Base-by-base conservation (phyloP, 805 yeast genomes). In the Candida boleticola region DNA sequence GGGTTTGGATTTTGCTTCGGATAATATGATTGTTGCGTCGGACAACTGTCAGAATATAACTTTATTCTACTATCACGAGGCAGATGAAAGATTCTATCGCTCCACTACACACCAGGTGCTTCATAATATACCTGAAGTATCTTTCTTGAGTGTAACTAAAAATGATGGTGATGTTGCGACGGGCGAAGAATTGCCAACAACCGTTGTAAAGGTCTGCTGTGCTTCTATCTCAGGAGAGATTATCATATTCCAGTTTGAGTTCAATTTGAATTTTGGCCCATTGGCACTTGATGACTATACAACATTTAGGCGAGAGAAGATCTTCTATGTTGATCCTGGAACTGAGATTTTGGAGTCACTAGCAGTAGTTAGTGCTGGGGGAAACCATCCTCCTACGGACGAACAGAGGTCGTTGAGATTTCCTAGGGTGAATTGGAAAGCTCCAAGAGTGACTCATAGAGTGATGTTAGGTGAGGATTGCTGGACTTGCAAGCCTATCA, bases 71-170 rank as follows among this genome's bases (percentile, higher is more conserved):
- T 61, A 63, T 41, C 58, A 63, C 42, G 40, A 35, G 19, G 45
- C 4, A 33, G 64, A 58, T 38, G 44, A 48, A 3, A 39, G 50
- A 20, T 66, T 66, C 39, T 58, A 57, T 40, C 62, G 55, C 32
- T 57, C 67, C 3, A 62, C 57, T 26, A 59, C 79, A 1, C 74
- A 69, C 30, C 67, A 65, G 33, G 45, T 83, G 14, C 51, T 68
- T 5, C 82, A 79, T 50, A 83, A 83, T 50, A 68, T 83, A 9
- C 72, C 89, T 0, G 77, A 71, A 41, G 74, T 79, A 1, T 55
- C 72, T 19, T 66, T 80, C 37, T 46, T 71, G 14, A 47, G 45
- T 1, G 54, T 71, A 20, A 65, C 79, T 36, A 46, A 70, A 14
- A 46, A 44, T 30, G 51, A 48, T 30, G 41, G 46, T 6, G 6